These are phyloP conservation scores for Pholiota conissans DNA, from an alignment of 768 basidiomycete genomes.

Conservation along the genomic window DNA sequence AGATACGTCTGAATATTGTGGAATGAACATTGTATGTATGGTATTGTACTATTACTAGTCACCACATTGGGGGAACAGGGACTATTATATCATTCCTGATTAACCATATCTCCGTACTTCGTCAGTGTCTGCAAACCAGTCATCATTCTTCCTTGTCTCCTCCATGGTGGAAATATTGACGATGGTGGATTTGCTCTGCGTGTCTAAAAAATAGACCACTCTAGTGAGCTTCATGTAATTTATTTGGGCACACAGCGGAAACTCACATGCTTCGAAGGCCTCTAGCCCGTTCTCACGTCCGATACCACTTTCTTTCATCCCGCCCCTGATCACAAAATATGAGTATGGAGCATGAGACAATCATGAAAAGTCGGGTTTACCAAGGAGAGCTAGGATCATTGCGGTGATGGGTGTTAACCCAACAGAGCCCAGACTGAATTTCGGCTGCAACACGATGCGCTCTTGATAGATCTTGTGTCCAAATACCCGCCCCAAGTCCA, in stretches of 20 bases:
- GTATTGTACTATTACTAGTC: conserved; percentile 17
- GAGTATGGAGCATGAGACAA: background rate
- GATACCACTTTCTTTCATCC: conserved; percentile 88
- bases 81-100: conserved; percentile 21
- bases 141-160: conserved; percentile 59
- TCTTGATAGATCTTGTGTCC: conserved; percentile 73
- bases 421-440: conserved; percentile 77
- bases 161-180: conserved; percentile 67
- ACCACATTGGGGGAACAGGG: conserved; percentile 7
- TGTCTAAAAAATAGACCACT: conserved; percentile 47
- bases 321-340: conserved; percentile 57
- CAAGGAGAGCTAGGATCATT: conserved; percentile 91
- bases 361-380: conserved; percentile 37
- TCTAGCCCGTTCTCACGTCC: conserved; percentile 86
- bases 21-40: conserved; percentile 13
- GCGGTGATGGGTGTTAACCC: conserved; percentile 89
- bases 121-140: conserved; percentile 72
- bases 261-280: conserved; percentile 76
- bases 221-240: too few species aligned
- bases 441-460: conserved; percentile 72
- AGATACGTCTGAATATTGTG: background rate
- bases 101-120: conserved; percentile 67
- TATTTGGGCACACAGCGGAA: too few species aligned
- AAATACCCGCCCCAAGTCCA: conserved; percentile 79
- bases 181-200: conserved; percentile 82